These are phyloP conservation scores for Purpureocillium takamizusanense DNA, from an alignment of 2,329 filamentous ascomycete species.

Conservation along the genomic window DNA sequence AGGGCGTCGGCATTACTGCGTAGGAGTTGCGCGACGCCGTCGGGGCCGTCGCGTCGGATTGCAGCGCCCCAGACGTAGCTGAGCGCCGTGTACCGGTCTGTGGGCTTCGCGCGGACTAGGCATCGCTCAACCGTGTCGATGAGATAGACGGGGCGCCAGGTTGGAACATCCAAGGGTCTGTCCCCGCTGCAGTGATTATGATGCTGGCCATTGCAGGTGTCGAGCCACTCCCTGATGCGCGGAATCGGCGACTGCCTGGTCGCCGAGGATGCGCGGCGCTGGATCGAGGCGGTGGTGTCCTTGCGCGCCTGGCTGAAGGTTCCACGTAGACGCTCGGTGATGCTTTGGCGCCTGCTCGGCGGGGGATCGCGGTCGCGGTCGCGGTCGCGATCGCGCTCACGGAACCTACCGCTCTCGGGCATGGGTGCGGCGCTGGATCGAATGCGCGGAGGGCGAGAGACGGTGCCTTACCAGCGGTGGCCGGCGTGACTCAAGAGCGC, in stretches of 20 bases:
- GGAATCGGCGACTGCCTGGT: slow-evolving; percentile 24
- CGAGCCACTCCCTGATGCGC: slow-evolving; percentile 33
- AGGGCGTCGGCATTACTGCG: slow-evolving; percentile 26
- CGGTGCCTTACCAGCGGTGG: neutral
- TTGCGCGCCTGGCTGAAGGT: slow-evolving; percentile 23
- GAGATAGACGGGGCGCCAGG: slow-evolving; percentile 31
- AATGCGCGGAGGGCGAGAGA: neutral
- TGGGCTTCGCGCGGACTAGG: slow-evolving; percentile 27
- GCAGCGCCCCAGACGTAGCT: slow-evolving; percentile 34
- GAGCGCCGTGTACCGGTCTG: slow-evolving; percentile 33
- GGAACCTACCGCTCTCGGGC: slow-evolving; percentile 4
- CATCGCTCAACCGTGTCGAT: slow-evolving; percentile 29
- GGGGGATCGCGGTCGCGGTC: slow-evolving; percentile 10
- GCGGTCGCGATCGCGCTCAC: slow-evolving; percentile 12
- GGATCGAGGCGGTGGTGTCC: slow-evolving; percentile 15
- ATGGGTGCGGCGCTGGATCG: neutral
- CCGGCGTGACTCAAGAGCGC: neutral
- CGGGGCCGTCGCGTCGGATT: slow-evolving; percentile 15
- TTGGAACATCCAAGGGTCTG: slow-evolving; percentile 14
- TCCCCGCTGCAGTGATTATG: slow-evolving; percentile 27
- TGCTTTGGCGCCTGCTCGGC: slow-evolving; percentile 27
- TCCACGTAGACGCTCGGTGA: slow-evolving; percentile 28
- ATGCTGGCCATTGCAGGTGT: slow-evolving; percentile 32
- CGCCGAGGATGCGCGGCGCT: slow-evolving; percentile 21
- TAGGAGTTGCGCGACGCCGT: slow-evolving; percentile 21